phyloP scores from a whole-genome alignment of 495 filamentous ascomycete species.

The Monascus purpureus region DNA sequence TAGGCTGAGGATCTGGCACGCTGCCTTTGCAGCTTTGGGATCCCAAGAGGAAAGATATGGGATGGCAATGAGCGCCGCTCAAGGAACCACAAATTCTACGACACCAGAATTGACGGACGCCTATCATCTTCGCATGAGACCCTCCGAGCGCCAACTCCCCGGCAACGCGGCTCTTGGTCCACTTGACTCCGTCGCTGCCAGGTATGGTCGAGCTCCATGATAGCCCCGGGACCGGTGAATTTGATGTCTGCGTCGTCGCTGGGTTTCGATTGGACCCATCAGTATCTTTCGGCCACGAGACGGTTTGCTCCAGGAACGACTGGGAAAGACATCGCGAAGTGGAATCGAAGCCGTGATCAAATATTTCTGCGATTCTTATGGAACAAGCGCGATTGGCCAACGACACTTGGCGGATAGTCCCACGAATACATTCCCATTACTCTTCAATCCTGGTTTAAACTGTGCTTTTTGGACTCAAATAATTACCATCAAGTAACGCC shows the following conservation, averaged over 20 bases:
- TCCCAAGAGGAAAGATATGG: neutral
- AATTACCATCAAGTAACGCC: too few relatives aligned
- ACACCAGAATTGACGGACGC: too few relatives aligned
- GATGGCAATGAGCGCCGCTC: slow-evolving; percentile 11
- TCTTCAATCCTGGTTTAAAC: too few relatives aligned
- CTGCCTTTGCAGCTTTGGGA: slow-evolving; percentile 5
- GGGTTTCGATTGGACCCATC: slow-evolving; percentile 16
- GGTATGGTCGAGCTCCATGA: too few relatives aligned
- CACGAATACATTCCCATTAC: too few relatives aligned
- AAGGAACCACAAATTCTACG: slow-evolving; percentile 13
- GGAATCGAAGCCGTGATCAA: slow-evolving; percentile 8
- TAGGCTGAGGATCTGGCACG: slow-evolving; percentile 4
- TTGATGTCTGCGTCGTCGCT: slow-evolving; percentile 10
- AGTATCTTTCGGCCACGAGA: slow-evolving; percentile 12
- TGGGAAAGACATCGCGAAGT: slow-evolving; percentile 7
- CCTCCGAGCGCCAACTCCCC: too few relatives aligned
- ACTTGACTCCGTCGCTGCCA: too few relatives aligned
- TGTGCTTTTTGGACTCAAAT: too few relatives aligned
- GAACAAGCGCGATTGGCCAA: slow-evolving; percentile 7
- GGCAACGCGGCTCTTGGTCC: too few relatives aligned
- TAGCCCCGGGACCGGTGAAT: neutral
- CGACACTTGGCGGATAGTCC: slow-evolving; percentile 8
- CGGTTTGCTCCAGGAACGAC: slow-evolving; percentile 9
- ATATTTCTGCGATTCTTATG: slow-evolving; percentile 10
- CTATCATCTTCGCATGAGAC: too few relatives aligned